These are phyloP conservation scores for Trichoderma atroviride DNA, from an alignment of 2,329 filamentous ascomycete genomes.

Conservation along the genomic window DNA sequence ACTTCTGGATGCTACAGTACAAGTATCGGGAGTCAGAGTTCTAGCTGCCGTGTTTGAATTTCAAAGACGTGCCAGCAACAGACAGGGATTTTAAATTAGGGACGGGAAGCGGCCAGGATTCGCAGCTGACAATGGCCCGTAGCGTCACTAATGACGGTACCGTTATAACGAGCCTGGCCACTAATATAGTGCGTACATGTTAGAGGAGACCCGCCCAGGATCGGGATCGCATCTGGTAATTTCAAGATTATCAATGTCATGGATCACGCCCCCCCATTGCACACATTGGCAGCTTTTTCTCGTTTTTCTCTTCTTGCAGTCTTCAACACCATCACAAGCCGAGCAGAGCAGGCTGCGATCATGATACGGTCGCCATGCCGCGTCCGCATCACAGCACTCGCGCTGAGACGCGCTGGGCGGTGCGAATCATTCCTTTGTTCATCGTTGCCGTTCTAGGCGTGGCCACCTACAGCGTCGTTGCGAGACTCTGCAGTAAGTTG, in stretches of 20 bases:
- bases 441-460: slow-evolving; percentile 69
- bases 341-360: slow-evolving; percentile 26
- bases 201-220: neutral
- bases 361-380: slow-evolving; percentile 41
- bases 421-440: slow-evolving; percentile 68
- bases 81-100: neutral
- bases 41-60: neutral
- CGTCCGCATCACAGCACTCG: slow-evolving; percentile 35
- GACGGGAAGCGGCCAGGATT: neutral
- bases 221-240: neutral
- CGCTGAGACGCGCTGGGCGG: slow-evolving; percentile 39
- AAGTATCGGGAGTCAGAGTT: neutral
- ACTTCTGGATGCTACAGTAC: neutral
- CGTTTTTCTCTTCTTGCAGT: neutral
- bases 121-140: neutral
- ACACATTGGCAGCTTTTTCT: neutral
- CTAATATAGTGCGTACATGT: neutral
- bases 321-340: neutral
- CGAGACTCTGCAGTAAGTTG: slow-evolving; percentile 66
- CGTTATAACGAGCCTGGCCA: neutral
- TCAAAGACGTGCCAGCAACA: neutral
- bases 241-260: neutral
- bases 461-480: slow-evolving; percentile 71
- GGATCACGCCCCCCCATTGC: neutral
- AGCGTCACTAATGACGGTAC: neutral